Evolutionary conservation across 2,329 filamentous ascomycete species (phyloP), one percentile per base, ranked within the genome.

Genomic region (Diaporthe vaccinii): DNA sequence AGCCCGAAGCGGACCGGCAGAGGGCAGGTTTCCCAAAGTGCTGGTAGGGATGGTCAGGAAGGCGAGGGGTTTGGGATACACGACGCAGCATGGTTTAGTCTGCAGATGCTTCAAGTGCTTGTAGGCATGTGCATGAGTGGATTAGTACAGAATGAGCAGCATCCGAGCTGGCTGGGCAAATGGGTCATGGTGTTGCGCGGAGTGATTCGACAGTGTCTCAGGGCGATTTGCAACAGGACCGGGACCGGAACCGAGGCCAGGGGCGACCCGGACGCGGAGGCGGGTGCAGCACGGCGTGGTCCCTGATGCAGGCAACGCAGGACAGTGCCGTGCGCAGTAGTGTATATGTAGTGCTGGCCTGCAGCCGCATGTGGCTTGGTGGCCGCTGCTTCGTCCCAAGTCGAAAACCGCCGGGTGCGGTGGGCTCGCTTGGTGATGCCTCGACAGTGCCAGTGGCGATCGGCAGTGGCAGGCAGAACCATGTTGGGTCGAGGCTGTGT

Each of bases 121-220:
- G 10, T n/a, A 28, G 51, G 59, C 39, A 65, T 46, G 59, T 28
- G 25, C n/a, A 49, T 39, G 2, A 28, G 51, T 55, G 51, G 25
- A n/a, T 28, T 65, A 46, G 59, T 65, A 20, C 31, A 22, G 31
- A 36, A 7, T 46, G 36, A 17, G 15, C 39, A 36, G 46, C 12
- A 14, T 34, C 41, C 25, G 46, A 44, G 51, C 53, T 58, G 53
- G 57, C 28, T 36, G 53, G 65, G 9, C 22, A 39, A 46, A 68
- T n/a, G 65, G 65, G 65, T 41, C 65, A 73, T 68, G 59, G 58
- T 73, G 72, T 46, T 67, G 72, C 72, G 49, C 10, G 20, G 44
- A 41, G 34, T 73, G 71, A 67, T 73, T 73, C 71, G 71, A 53
- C 51, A 34, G 31, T 57, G 72, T 73, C 59, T 73, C 72, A 73